A percentile compares a stretch with the other conserved stretches of the same genome.
phyloP scores from a whole-genome alignment of 768 basidiomycete species.

The Suillus paluster region DNA sequence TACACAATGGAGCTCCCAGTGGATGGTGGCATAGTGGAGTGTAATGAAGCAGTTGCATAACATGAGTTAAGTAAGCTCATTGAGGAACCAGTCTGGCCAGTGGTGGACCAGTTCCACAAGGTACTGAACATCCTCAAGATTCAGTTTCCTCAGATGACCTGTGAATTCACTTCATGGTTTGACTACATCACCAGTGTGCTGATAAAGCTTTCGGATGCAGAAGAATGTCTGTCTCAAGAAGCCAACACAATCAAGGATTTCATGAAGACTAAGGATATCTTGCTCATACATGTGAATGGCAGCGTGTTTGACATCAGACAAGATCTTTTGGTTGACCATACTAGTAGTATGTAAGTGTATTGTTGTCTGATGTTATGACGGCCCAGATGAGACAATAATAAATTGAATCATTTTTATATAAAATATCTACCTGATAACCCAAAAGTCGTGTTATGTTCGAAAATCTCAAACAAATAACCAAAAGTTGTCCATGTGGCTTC shows the following conservation, averaged over 20 bases:
- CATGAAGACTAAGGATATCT: not conserved
- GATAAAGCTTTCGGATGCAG: constrained; percentile 20
- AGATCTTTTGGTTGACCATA: constrained; percentile 4
- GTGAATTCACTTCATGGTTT: not conserved
- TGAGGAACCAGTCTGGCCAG: constrained; percentile 38
- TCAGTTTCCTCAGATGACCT: not conserved
- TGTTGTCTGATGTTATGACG: too few species aligned
- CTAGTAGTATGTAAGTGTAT: too few species aligned
- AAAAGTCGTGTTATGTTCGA: not conserved
- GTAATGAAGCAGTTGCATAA: constrained; percentile 29
- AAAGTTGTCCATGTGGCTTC: not conserved
- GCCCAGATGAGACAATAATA: too few species aligned
- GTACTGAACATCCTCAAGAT: constrained; percentile 27
- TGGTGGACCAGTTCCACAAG: constrained; percentile 24
- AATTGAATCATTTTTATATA: too few species aligned
- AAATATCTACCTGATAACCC: not conserved
- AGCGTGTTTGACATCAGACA: constrained; percentile 1
- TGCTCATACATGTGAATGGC: not conserved
- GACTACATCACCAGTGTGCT: constrained; percentile 18
- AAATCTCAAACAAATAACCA: not conserved
- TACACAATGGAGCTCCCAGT: constrained; percentile 30
- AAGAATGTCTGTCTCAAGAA: constrained; percentile 28
- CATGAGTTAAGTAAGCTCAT: constrained; percentile 30
- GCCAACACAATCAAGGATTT: constrained; percentile 28
- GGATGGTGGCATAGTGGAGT: constrained; percentile 38